Evolutionary conservation across 2,329 filamentous ascomycete species (phyloP).

Genomic region (Myriosclerotinia scirpicola): DNA sequence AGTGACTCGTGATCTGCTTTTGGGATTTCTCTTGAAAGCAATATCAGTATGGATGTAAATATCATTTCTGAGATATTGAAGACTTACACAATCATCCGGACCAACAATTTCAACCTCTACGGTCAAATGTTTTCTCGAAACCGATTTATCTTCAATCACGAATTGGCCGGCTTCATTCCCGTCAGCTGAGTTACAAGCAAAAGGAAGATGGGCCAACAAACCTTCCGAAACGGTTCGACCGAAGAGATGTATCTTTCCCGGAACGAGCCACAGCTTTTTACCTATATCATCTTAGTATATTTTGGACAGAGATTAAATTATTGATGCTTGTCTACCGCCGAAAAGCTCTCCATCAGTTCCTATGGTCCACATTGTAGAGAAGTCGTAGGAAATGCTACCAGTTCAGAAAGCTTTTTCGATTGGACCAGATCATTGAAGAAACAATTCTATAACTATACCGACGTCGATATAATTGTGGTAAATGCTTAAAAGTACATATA

Average conservation of each 20-base stretch:
- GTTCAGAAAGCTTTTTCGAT: not conserved
- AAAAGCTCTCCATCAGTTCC: slow-evolving; percentile 11
- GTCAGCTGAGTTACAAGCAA: not conserved
- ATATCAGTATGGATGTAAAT: not conserved
- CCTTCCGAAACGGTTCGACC: slow-evolving; percentile 72
- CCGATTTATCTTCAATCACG: slow-evolving; percentile 73
- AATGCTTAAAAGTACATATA: not conserved
- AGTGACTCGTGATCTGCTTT: slow-evolving; percentile 62
- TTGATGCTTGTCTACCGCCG: not conserved
- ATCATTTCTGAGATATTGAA: slow-evolving; percentile 15
- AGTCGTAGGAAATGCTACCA: not conserved
- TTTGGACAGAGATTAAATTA: not conserved
- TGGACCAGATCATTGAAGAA: not conserved
- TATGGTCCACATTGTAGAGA: slow-evolving; percentile 10
- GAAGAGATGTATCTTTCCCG: slow-evolving; percentile 82
- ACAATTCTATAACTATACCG: not conserved
- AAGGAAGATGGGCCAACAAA: slow-evolving; percentile 34
- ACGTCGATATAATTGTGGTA: not conserved
- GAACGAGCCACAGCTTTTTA: slow-evolving; percentile 78
- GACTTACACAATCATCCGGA: slow-evolving; percentile 64
- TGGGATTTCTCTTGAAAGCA: slow-evolving; percentile 28
- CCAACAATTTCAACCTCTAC: slow-evolving; percentile 68
- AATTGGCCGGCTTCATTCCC: slow-evolving; percentile 57
- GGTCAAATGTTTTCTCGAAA: slow-evolving; percentile 85
- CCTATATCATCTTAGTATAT: slow-evolving; percentile 44